Conservation (phyloP, 345 rosid genomes). For the thale cress (Arabidopsis thaliana) region TAIR10.1 NC_003074.8:3065001-3065500, state of each 20-base stretch:
- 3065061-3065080: conserved; percentile 83
- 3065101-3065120: conserved; percentile 9
- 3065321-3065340: conserved; percentile 41
- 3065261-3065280: conserved; percentile 67
- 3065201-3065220: conserved; percentile 83
- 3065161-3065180: conserved; percentile 45
- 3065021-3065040: conserved; percentile 65
- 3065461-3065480: not conserved
- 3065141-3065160: not conserved
- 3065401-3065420: not conserved
- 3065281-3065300: conserved; percentile 77
- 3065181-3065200: conserved; percentile 69
- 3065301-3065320: conserved; percentile 71
- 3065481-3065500: not conserved
- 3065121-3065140: conserved; percentile 17
- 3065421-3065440: not conserved
- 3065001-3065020: conserved; percentile 69
- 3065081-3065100: conserved; percentile 59
- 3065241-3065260: conserved; percentile 88
- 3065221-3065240: conserved; percentile 78
- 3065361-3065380: not conserved
- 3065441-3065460: conserved; percentile 8
- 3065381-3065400: not conserved
- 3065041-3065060: conserved; percentile 71
- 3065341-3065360: not conserved